phyloP scores from a whole-genome alignment of 495 filamentous ascomycete genomes.

The Penicillium nucicola region DNA sequence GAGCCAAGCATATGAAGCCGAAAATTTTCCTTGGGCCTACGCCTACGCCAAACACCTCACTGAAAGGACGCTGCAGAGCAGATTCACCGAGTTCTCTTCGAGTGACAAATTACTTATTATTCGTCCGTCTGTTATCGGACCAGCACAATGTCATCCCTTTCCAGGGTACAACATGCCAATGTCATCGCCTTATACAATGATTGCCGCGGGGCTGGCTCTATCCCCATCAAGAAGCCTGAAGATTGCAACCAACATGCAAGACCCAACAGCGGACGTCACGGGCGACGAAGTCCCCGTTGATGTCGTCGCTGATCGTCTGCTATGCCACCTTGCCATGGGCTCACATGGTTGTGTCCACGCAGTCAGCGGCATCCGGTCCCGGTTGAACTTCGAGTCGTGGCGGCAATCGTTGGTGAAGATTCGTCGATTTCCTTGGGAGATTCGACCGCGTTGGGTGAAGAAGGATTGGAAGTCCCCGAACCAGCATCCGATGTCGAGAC shows the following conservation, averaged over 20 bases:
- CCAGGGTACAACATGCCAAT: constrained; percentile 3
- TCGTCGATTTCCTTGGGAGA: constrained; percentile 8
- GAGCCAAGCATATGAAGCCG: neutral
- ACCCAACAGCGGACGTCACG: neutral
- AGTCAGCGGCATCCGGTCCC: constrained; percentile 1
- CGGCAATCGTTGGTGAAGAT: neutral
- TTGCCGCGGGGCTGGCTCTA: neutral
- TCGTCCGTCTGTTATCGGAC: constrained; percentile 15
- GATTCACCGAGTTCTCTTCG: neutral
- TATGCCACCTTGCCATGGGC: constrained; percentile 13
- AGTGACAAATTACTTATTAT: constrained; percentile 10
- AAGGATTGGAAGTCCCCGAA: constrained; percentile 11
- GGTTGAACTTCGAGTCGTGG: neutral
- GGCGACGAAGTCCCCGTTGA: constrained; percentile 23
- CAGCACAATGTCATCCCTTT: constrained; percentile 7
- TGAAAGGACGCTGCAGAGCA: constrained; percentile 6
- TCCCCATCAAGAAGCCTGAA: neutral
- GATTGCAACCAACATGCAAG: neutral
- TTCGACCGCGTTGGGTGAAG: neutral
- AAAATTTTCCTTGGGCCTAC: constrained; percentile 15
- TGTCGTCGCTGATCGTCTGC: constrained; percentile 14
- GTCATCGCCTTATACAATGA: neutral
- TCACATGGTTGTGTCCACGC: constrained; percentile 13
- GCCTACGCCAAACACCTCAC: constrained; percentile 21
- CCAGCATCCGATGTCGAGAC: constrained; percentile 1